A percentile compares a stretch with the other conserved stretches of the same genome.
Evolutionary conservation across 2,329 filamentous ascomycete species (phyloP).

Genomic region (Lachnellula occidentalis): DNA sequence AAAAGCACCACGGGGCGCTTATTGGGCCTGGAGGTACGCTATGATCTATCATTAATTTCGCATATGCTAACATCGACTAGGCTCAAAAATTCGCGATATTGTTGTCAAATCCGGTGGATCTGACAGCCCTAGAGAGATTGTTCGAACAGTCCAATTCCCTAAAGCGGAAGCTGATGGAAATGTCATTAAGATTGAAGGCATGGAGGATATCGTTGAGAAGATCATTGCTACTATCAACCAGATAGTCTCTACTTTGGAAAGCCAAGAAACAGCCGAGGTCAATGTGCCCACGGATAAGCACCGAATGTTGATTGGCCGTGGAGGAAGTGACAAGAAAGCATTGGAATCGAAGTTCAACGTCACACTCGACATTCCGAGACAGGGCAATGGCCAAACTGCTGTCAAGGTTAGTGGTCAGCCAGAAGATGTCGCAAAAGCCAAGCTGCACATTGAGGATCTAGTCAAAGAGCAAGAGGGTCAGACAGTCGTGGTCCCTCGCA

Average conservation of each 20-base stretch:
- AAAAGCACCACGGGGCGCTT: slow-evolving; percentile 84
- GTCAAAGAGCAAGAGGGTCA: slow-evolving; percentile 85
- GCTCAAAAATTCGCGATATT: slow-evolving; percentile 79
- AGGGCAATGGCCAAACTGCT: slow-evolving; percentile 75
- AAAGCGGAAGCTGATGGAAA: slow-evolving; percentile 79
- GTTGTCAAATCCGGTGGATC: slow-evolving; percentile 85
- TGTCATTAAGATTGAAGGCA: slow-evolving; percentile 83
- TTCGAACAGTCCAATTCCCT: slow-evolving; percentile 91
- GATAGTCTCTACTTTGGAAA: slow-evolving; percentile 78
- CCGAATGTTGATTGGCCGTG: slow-evolving; percentile 82
- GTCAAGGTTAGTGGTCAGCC: slow-evolving; percentile 81
- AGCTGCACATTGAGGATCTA: slow-evolving; percentile 73
- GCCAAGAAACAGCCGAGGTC: slow-evolving; percentile 69
- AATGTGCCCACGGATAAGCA: slow-evolving; percentile 90
- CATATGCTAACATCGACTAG: slow-evolving; percentile 38
- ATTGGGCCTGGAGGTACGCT: slow-evolving; percentile 82
- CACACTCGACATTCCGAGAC: slow-evolving; percentile 83
- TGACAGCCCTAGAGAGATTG: slow-evolving; percentile 75
- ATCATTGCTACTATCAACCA: slow-evolving; percentile 77
- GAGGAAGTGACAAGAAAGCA: slow-evolving; percentile 78
- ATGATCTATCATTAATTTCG: neutral
- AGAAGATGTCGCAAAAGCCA: slow-evolving; percentile 75
- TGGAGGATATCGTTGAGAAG: slow-evolving; percentile 77
- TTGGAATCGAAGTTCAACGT: slow-evolving; percentile 85
- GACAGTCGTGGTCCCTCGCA: slow-evolving; percentile 76